Conservation (phyloP, 2,329 filamentous ascomycete genomes). For the Botrytis fabae region DNA sequence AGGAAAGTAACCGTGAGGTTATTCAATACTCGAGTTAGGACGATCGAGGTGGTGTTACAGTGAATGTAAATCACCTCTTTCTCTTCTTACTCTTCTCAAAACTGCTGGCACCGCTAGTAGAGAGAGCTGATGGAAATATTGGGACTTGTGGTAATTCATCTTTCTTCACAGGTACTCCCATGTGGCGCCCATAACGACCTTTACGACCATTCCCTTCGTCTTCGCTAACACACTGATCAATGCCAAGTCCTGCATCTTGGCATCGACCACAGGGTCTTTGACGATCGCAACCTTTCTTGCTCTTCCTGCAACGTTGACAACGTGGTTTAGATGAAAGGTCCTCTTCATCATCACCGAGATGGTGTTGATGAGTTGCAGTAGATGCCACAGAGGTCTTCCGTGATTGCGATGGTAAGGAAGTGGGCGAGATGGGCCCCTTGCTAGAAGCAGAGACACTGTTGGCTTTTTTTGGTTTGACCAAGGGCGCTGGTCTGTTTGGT, state of each 20-base stretch:
- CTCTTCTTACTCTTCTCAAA: constrained; percentile 68
- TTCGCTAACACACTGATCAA: constrained; percentile 94
- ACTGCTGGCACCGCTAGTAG: constrained; percentile 40
- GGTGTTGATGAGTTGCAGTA: constrained; percentile 61
- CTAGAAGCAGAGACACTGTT: constrained; percentile 37
- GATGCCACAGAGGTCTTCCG: constrained; percentile 76
- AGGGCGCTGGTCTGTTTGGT: constrained; percentile 39
- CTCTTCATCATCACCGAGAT: constrained; percentile 71
- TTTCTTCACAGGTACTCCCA: constrained; percentile 65
- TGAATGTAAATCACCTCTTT: constrained; percentile 52
- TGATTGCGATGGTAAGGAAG: constrained; percentile 67
- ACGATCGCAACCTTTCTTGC: constrained; percentile 98
- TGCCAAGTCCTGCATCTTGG: constrained; percentile 90
- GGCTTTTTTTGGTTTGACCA: constrained; percentile 53
- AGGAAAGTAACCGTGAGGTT: background rate
- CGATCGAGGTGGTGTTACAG: background rate
- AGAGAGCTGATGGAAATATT: constrained; percentile 37
- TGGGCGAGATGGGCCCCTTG: constrained; percentile 58
- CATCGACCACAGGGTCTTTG: constrained; percentile 94
- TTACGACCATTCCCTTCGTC: constrained; percentile 97
- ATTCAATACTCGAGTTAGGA: constrained; percentile 1
- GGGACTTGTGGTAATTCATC: constrained; percentile 49
- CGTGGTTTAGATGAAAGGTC: constrained; percentile 93
- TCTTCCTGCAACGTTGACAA: constrained; percentile 97
- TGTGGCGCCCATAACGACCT: constrained; percentile 78